phyloP scores from a whole-genome alignment of 2,329 filamentous ascomycete genomes.

The Fusarium zealandicum region DNA sequence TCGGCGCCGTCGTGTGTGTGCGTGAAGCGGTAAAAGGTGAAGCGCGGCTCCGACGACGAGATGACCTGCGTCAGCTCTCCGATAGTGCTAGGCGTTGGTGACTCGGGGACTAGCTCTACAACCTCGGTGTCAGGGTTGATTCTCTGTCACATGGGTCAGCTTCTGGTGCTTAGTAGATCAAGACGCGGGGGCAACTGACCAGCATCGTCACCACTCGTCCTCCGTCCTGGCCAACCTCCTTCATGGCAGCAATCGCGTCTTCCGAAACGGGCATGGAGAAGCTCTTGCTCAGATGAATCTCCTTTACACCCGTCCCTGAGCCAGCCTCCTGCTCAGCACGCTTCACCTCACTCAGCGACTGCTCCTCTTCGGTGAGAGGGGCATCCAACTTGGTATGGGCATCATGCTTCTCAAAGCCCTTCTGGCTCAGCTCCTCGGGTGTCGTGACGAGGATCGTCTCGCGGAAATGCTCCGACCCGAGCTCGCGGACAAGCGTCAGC shows the following conservation, averaged over 20 bases:
- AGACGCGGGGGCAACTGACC: conserved; percentile 52
- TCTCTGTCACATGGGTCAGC: conserved; percentile 57
- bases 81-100: conserved; percentile 62
- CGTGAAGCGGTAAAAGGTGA: conserved; percentile 76
- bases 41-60: conserved; percentile 73
- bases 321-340: conserved; percentile 77
- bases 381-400: conserved; percentile 69
- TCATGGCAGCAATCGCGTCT: conserved; percentile 70
- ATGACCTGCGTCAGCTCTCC: conserved; percentile 66
- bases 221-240: conserved; percentile 60
- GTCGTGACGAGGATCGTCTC: conserved; percentile 78
- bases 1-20: conserved; percentile 62
- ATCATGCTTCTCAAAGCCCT: conserved; percentile 77
- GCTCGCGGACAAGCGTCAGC: conserved; percentile 76
- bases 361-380: conserved; percentile 81
- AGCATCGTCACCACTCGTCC: conserved; percentile 68
- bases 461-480: conserved; percentile 80
- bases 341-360: conserved; percentile 73
- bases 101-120: conserved; percentile 68
- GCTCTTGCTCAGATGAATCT: conserved; percentile 66
- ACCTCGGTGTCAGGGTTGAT: conserved; percentile 75
- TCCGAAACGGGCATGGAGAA: conserved; percentile 66
- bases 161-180: neutral
- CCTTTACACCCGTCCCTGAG: conserved; percentile 67
- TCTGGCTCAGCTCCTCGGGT: conserved; percentile 70